Base-by-base conservation (phyloP, 768 basidiomycete genomes). In the Galerina sulciceps region DNA sequence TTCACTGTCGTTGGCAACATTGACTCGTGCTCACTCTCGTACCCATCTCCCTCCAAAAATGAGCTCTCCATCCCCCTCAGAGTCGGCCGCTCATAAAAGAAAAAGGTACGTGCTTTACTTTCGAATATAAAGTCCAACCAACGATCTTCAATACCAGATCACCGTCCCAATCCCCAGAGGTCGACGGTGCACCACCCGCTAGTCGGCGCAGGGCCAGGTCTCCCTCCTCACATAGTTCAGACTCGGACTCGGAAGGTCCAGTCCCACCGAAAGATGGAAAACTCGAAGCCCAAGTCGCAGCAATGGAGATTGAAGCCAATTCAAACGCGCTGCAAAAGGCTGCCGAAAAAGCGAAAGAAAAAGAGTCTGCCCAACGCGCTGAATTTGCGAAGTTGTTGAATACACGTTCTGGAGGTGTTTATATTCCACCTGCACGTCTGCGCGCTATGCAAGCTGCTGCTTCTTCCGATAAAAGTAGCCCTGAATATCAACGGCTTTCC, bases 371-470 rank as follows among this genome's bases (percentile, higher is more conserved):
- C 64, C 85, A 89, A 15, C 81, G 87, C 63, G 93, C 93, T 22
- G 96, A 97, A 72, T 96, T 96, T 69, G 87, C 91, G 4, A 96
- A 96, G 75, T 81, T 96, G 58, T 71, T 91, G 1, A 85, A 82
- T 37, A 87, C 92, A 15, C 86, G 90, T 26, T 91, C 91, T 17
- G 97, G 96, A 11, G 97, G 97, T 26, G 94, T 97, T 11, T 99
- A 99, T 72, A 88, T 99, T 72, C 97, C 97, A 1, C 97, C 97
- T 13, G 96, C 94, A 37, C 86, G 96, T 22, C 79, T 99, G 38
- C 85, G 95, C 45, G 95, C 94, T 0, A 82, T 99, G 73, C 94
- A 96, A 66, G 89, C 85, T 43, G 91, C 90, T 31, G 93, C 94
- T 8, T 75, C 85, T 6, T 76, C 81, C 61, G 93, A 97, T 79